phyloP scores from a whole-genome alignment of 768 basidiomycete genomes.

The Pilatotrama ljubarskyi region DNA sequence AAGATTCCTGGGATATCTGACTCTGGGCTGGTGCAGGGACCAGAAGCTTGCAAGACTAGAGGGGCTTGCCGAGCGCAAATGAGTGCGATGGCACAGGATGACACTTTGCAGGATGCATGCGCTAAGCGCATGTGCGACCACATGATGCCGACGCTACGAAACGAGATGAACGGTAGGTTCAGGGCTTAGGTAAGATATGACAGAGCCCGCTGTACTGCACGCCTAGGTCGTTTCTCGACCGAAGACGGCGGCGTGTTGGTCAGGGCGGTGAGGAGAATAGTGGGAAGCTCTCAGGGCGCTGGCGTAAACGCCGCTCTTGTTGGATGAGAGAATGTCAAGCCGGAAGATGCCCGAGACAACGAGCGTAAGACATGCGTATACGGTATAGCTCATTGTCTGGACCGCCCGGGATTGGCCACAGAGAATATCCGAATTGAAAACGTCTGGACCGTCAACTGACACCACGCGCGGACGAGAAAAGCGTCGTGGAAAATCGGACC shows the following conservation, averaged over 20 bases:
- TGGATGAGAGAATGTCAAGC: background rate
- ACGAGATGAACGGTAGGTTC: background rate
- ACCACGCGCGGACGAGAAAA: background rate
- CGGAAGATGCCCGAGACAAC: background rate
- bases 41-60: background rate
- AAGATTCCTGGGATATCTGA: too few species aligned
- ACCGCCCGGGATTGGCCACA: background rate
- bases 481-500: background rate
- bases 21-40: background rate
- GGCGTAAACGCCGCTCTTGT: too few species aligned
- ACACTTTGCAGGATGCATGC: background rate
- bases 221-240: too few species aligned
- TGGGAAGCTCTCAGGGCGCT: too few species aligned
- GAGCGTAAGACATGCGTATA: background rate
- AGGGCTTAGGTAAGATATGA: background rate
- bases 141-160: background rate
- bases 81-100: background rate
- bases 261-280: too few species aligned
- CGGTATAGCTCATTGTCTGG: background rate
- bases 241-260: too few species aligned
- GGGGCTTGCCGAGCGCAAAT: conserved; percentile 3
- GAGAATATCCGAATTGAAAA: background rate
- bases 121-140: conserved; percentile 5
- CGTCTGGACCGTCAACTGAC: background rate
- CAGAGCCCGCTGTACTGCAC: too few species aligned